A percentile compares a stretch with the other conserved stretches of the same genome.
These are phyloP conservation scores for Cadophora gregata DNA, from an alignment of 2,329 filamentous ascomycete genomes.

Conservation along the genomic window DNA sequence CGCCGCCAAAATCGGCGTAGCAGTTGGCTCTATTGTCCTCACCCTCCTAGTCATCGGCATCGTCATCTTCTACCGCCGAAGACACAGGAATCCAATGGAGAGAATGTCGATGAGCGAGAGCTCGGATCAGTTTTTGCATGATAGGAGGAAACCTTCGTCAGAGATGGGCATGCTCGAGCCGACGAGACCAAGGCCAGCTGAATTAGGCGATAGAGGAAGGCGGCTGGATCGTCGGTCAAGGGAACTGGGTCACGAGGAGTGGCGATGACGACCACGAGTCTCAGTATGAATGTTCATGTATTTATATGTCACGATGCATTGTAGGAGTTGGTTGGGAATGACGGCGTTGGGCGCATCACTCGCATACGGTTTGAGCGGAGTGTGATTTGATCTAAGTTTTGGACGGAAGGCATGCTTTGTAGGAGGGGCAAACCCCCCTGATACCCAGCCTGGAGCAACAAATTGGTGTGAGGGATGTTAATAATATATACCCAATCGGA, in stretches of 20 bases:
- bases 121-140: conserved; percentile 9
- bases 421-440: not conserved
- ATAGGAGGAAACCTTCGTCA: not conserved
- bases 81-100: not conserved
- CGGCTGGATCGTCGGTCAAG: conserved; percentile 3
- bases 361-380: not conserved
- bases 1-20: conserved; percentile 13
- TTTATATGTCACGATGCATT: conserved; percentile 8
- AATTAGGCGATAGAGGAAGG: not conserved
- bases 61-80: not conserved
- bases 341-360: not conserved
- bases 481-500: conserved; percentile 6
- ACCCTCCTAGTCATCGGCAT: conserved; percentile 14
- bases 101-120: conserved; percentile 5
- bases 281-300: not conserved
- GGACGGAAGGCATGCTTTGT: not conserved
- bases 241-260: not conserved
- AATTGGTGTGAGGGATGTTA: not conserved
- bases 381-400: not conserved
- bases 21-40: conserved; percentile 8
- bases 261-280: not conserved
- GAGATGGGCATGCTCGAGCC: not conserved
- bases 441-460: not conserved
- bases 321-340: not conserved
- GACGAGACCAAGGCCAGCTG: not conserved